Evolutionary conservation across 345 rosid genomes (phyloP).

Genomic region (Turritis glabra): DNA sequence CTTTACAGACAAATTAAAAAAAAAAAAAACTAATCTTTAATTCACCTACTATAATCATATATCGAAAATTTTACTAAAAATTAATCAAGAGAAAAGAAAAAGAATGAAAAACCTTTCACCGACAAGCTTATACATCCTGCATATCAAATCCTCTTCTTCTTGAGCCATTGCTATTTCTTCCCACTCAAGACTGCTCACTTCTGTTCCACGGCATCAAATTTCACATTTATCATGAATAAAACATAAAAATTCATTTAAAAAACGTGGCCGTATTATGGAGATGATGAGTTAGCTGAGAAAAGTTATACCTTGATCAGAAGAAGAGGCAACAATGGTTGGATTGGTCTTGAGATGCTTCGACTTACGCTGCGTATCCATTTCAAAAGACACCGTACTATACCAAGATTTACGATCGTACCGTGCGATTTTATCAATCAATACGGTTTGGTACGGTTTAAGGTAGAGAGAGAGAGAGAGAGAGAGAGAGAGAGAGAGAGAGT

Average conservation of each 20-base stretch:
- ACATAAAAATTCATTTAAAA: neutral
- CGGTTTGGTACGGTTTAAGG: conserved; percentile 5
- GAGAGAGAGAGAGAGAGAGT: neutral
- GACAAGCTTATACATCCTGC: conserved; percentile 53
- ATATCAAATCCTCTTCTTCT: conserved; percentile 60
- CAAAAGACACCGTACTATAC: neutral
- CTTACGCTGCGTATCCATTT: conserved; percentile 40
- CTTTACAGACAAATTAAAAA: conserved; percentile 23
- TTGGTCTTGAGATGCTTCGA: conserved; percentile 34
- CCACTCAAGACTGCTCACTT: conserved; percentile 55
- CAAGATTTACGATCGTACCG: conserved; percentile 2
- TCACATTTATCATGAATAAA: neutral
- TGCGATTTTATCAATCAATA: neutral
- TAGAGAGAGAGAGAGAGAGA: neutral
- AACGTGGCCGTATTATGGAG: neutral
- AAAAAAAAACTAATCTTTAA: neutral
- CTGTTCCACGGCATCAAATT: conserved; percentile 35
- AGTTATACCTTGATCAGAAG: conserved; percentile 31
- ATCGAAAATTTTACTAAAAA: neutral
- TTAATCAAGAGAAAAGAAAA: neutral
- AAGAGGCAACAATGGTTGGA: conserved; percentile 21
- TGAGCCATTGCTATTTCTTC: conserved; percentile 46
- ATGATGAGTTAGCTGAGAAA: neutral
- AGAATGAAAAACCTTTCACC: conserved; percentile 52
- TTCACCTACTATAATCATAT: neutral